Evolutionary conservation across 1,284 basidiomycete species (phyloP).

Genomic region (Cutaneotrichosporon cyanovorans): DNA sequence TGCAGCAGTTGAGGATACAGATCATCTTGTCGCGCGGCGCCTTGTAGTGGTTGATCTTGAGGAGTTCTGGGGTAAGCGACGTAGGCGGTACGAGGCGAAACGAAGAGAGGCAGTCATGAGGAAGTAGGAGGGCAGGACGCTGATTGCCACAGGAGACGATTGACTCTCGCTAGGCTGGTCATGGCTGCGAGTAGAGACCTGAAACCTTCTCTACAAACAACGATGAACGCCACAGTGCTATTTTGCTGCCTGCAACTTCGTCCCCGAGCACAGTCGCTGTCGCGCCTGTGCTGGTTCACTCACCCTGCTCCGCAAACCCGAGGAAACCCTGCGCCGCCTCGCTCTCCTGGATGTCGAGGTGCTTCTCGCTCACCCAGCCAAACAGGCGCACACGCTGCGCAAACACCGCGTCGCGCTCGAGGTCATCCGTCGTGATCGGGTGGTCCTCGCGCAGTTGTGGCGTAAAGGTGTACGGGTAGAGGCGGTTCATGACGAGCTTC

Average conservation of each 20-base stretch:
- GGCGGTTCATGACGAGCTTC: conserved; percentile 96
- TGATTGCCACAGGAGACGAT: no score
- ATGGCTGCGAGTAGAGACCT: no score
- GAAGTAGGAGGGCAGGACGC: no score
- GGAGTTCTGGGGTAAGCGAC: conserved; percentile 55
- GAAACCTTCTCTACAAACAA: no score
- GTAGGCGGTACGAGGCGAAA: background rate
- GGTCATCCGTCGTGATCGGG: conserved; percentile 85
- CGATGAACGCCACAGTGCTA: no score
- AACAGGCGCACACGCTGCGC: conserved; percentile 86
- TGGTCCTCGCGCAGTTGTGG: conserved; percentile 62
- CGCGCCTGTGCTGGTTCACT: conserved; percentile 36
- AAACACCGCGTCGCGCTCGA: conserved; percentile 86
- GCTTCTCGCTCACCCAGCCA: conserved; percentile 78
- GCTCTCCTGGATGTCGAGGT: conserved; percentile 65
- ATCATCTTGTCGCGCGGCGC: conserved; percentile 97
- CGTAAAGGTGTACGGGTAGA: conserved; percentile 90
- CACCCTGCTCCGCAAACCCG: conserved; percentile 86
- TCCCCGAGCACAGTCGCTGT: no score
- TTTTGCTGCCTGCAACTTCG: no score
- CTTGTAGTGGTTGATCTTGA: conserved; percentile 98
- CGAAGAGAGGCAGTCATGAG: background rate
- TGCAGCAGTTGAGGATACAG: conserved; percentile 95
- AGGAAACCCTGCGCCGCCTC: conserved; percentile 65
- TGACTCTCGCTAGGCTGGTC: no score